A percentile compares a stretch with the other conserved stretches of the same genome.
These are phyloP conservation scores for Agastache rugosa DNA, from an alignment of 257 asterid species.

Conservation along the genomic window DNA sequence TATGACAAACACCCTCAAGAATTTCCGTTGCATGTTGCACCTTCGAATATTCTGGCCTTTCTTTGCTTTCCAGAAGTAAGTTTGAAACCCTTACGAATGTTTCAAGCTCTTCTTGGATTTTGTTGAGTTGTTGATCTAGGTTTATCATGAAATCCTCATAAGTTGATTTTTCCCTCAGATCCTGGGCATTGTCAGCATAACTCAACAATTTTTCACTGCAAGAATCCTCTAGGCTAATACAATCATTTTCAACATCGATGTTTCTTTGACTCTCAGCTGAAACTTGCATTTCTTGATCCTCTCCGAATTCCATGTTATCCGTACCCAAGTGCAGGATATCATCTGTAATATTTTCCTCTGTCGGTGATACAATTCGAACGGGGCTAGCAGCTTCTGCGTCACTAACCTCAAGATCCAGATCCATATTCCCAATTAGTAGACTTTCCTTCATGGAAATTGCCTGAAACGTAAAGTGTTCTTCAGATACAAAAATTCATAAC, in stretches of 20 bases:
- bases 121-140: slow-evolving; percentile 63
- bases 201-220: slow-evolving; percentile 30
- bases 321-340: slow-evolving; percentile 37
- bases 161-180: slow-evolving; percentile 50
- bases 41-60: slow-evolving; percentile 56
- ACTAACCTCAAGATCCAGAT: slow-evolving; percentile 59
- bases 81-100: slow-evolving; percentile 63
- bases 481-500: not conserved
- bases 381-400: slow-evolving; percentile 50
- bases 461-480: slow-evolving; percentile 47
- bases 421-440: slow-evolving; percentile 76
- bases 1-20: slow-evolving; percentile 55
- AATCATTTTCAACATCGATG: slow-evolving; percentile 35
- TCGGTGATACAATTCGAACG: slow-evolving; percentile 68
- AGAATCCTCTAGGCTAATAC: slow-evolving; percentile 32
- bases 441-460: slow-evolving; percentile 80
- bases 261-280: slow-evolving; percentile 35
- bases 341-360: slow-evolving; percentile 45
- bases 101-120: slow-evolving; percentile 73
- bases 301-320: slow-evolving; percentile 36
- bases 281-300: slow-evolving; percentile 44
- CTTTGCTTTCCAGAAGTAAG: slow-evolving; percentile 56
- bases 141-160: slow-evolving; percentile 66
- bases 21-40: slow-evolving; percentile 60
- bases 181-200: slow-evolving; percentile 35